Base-by-base conservation (phyloP, 2,329 filamentous ascomycete species). In the Penicillium sp. region DNA sequence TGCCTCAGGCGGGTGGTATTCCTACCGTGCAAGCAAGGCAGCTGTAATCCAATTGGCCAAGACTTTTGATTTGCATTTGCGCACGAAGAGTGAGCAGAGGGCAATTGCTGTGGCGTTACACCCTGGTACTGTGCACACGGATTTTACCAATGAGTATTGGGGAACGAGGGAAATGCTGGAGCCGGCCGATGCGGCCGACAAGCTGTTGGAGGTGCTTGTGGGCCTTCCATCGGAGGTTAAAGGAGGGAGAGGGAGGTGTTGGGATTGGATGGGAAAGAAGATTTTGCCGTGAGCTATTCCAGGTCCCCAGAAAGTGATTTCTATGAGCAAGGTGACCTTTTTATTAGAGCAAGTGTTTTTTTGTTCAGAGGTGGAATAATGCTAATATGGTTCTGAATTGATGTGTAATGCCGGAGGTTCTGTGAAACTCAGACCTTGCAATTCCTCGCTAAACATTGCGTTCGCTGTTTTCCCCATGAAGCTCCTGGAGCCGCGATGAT, bases 121-220 rank as follows among this genome's bases (percentile, higher is more conserved):
- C 74, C 91, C 91, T 1, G 90, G 91, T 3, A 94, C 90, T 1
- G 90, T 94, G 49, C 86, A 83, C 77, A 94, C 90, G 50, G 86
- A 83, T 10, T 76, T 96, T 60, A 91, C 86, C 61, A 82, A 79
- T 67, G 86, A 86, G 43, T 94, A 90, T 69, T 93, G 89, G 90
- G 78, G 69, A 0, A 84, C 80, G 41, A 86, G 89, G 64, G 86
- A 87, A 73, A 75, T 94, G 64, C 87, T 93, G 64, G 84, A 81
- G 58, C 80, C 85, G 1, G 86, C 87, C 60, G 87, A 83, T 68
- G 86, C 88, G 21, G 89, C 84, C 0, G 83, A 84, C 76, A 83
- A 80, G 70, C 74, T 94, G 74, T 71, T 87, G 27, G 77, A 82
- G 35, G 84, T 93, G 8, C 73, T 88, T 6, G 75, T 73, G 38